Evolutionary conservation across 2,329 filamentous ascomycete species (phyloP), one percentile per base, ranked within the genome.

Genomic region (Colletotrichum trifolii): DNA sequence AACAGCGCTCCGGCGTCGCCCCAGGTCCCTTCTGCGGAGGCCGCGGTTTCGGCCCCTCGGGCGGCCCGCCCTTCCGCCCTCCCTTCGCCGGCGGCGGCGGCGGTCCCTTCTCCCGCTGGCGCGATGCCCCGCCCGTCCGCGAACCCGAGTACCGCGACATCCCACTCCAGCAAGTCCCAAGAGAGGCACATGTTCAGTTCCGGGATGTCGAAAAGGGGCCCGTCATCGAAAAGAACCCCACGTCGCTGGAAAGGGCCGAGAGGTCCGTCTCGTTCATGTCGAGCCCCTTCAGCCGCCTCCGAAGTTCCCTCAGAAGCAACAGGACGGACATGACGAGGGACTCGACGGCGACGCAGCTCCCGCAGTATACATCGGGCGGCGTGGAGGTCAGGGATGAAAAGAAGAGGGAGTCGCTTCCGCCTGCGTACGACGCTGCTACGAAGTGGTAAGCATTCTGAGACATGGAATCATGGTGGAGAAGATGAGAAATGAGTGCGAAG

Each of bases 401-500:
- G 15, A 35, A 35, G 39, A n/a, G 62, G 0, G 50, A 55, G 39
- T 61, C 52, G 6, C 35, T 65, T 9, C 62, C 62, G 3, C 62
- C 62, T 6, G 45, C 53, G 10, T 65, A 65, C n/a, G 47, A 56
- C 13, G 58, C 25, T 7, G 57, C 52, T 4, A 62, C 36, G 33
- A 65, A 56, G 17, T 25, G 38, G 9, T 65, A 46, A 65, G 38
- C 13, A 35, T 8, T 60, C 40, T 11, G 8, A 52, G 45, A 43
- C 17, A 48, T 13, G 10, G 15, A n/a, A 6, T 25, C 4, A 5
- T 4, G 3, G 11, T 9, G 39, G 2, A n/a, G 13, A 47, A 43
- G 15, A n/a, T 6, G 15, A n/a, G 45, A 50, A 50, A 40, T 17
- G 46, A 15, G 35, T 12, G 8, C 6, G 38, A 38, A 6, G 4